phyloP scores from a whole-genome alignment of 2,329 filamentous ascomycete genomes.

The Xylariaceae sp. region DNA sequence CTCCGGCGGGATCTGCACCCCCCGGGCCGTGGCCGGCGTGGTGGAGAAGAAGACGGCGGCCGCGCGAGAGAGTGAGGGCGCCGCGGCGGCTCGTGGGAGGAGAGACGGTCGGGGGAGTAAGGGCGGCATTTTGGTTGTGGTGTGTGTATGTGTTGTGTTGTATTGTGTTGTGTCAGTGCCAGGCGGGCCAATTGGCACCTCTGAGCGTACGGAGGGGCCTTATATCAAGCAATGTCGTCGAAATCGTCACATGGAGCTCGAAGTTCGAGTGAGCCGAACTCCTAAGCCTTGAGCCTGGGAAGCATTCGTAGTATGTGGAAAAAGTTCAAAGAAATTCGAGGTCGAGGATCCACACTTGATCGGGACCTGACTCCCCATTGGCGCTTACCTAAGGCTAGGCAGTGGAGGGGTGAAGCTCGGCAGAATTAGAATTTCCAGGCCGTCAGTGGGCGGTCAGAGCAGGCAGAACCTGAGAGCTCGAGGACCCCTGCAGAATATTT shows the following conservation, averaged over 20 bases:
- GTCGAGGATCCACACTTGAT: background rate
- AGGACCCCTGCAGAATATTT: background rate
- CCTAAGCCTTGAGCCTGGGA: background rate
- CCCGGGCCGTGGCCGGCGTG: constrained; percentile 46
- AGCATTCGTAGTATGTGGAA: too few relatives aligned
- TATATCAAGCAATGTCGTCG: constrained; percentile 1
- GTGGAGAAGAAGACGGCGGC: constrained; percentile 45
- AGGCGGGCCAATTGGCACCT: constrained; percentile 9
- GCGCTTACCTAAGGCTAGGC: background rate
- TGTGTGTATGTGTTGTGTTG: too few relatives aligned
- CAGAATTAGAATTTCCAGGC: constrained; percentile 4
- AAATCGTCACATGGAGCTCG: background rate
- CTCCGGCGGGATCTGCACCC: constrained; percentile 70
- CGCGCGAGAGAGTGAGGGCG: constrained; percentile 35
- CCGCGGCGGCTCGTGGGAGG: constrained; percentile 12
- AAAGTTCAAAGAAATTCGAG: constrained; percentile 23
- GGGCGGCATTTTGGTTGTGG: constrained; percentile 21
- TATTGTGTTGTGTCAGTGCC: too few relatives aligned
- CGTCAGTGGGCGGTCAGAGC: constrained; percentile 1
- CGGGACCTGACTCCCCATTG: constrained; percentile 10
- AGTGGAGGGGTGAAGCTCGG: constrained; percentile 9
- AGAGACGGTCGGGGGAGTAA: constrained; percentile 18
- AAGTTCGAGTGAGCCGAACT: background rate
- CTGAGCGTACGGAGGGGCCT: background rate
- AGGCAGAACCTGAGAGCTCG: constrained; percentile 2